Percentiles rank a stretch among this genome's conserved stretches.
phyloP scores from a whole-genome alignment of 176 grass and related monocot species.

The Carex scoparia region DNA sequence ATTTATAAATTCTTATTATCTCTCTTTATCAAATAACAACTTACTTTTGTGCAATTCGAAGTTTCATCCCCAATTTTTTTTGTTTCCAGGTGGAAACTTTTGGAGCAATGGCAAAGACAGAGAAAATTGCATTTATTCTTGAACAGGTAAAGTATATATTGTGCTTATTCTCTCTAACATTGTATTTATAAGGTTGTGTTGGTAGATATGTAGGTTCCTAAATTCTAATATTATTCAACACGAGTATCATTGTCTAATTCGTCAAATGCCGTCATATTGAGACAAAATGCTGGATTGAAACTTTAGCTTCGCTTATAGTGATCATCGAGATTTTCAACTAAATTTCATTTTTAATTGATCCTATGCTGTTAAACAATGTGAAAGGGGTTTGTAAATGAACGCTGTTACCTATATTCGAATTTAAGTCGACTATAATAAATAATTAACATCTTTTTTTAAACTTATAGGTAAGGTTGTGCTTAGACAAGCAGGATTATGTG shows the following conservation, averaged over 20 bases:
- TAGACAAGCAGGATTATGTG: slow-evolving; percentile 85
- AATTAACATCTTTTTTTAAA: slow-evolving; percentile 14
- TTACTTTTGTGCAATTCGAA: neutral
- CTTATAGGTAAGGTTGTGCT: slow-evolving; percentile 72
- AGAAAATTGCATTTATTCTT: slow-evolving; percentile 95
- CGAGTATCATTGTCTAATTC: neutral
- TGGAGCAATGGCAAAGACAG: slow-evolving; percentile 95
- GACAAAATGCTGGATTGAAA: neutral
- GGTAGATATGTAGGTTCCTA: too few relatives aligned
- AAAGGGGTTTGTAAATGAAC: neutral
- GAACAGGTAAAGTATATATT: slow-evolving; percentile 57
- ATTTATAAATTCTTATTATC: neutral
- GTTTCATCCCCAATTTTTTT: neutral
- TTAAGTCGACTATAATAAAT: neutral
- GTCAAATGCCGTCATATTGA: neutral
- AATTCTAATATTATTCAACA: too few relatives aligned
- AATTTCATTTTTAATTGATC: neutral
- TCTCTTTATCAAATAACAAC: slow-evolving; percentile 5
- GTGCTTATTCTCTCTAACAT: neutral
- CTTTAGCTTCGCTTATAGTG: neutral
- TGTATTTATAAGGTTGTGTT: too few relatives aligned
- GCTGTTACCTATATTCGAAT: neutral
- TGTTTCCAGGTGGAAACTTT: slow-evolving; percentile 83
- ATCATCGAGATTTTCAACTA: neutral
- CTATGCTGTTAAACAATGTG: neutral